Evolutionary conservation across 1,139 yeast genomes (phyloP), one percentile per base, ranked within the genome.

Genomic region (Taphrina wiesneri): DNA sequence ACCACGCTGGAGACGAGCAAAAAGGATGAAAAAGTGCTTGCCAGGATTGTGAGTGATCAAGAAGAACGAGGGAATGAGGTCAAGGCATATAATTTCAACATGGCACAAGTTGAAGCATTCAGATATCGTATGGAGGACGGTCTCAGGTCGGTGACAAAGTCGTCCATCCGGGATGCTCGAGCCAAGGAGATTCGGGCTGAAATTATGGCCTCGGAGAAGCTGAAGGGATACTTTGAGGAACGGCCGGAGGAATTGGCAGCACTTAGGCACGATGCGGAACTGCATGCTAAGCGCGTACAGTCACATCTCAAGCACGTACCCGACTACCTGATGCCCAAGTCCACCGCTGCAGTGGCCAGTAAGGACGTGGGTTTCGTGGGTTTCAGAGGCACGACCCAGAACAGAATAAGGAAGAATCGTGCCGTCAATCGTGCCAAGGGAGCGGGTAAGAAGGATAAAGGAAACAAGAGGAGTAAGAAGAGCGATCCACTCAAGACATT

Each of bases 41-140:
- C 82, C 56, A 83, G 95, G 71, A 87, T 95, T 56, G 82, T 88
- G 67, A 87, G 85, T 71, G 90, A 88, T 71, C 98, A 92, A 75
- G 86, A 86, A 72, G 79, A 85, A 57, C 52, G 65, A 28, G 69
- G 68, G 9, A 63, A 57, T 7, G 69, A 65, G 9, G 69, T 81
- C 63, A 77, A 77, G 69, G 97, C 98, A 5, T 95, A 93, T 74
- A 88, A 89, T 70, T 93, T 95, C 75, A 96, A 95, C 76, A 86
- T 87, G 85, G 85, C 85, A 68, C 99, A 93, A 76, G 91, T 93
- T 61, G 97, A 95, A 75, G 95, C 96, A 17, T 95, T 95, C 82
- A 84, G 99, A 73, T 95, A 95, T 77, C 87, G 99, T 82, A 86
- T 92, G 79, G 98, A 93, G 74, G 99, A 93, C 78, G 97, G 97